Evolutionary conservation across 2,329 filamentous ascomycete genomes (phyloP).

Genomic region (Calonectria multiphialidica): DNA sequence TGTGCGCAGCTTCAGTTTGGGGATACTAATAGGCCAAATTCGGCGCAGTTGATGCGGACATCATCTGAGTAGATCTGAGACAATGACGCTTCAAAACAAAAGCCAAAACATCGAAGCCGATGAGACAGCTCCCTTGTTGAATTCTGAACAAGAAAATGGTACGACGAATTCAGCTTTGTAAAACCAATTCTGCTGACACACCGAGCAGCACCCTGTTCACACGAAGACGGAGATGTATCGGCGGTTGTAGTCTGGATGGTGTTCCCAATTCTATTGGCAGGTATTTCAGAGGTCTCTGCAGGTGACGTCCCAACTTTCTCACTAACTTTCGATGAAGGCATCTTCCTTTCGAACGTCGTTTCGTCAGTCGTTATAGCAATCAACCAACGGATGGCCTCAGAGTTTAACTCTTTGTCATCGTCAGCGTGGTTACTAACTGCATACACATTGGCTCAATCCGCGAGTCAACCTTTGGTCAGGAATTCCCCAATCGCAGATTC

Average conservation of each 20-base stretch:
- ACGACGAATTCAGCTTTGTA: not conserved
- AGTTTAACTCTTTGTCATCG: constrained; percentile 10
- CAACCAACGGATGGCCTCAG: constrained; percentile 27
- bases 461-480: constrained; percentile 14
- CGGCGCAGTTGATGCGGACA: not conserved
- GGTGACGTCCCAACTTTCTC: too few species aligned
- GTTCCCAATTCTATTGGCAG: constrained; percentile 7
- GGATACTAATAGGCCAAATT: not conserved
- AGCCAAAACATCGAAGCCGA: not conserved
- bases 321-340: not conserved
- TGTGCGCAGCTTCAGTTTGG: too few species aligned
- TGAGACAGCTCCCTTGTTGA: not conserved
- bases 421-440: constrained; percentile 17
- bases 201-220: not conserved
- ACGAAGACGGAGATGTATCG: not conserved
- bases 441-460: constrained; percentile 17
- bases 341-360: constrained; percentile 26
- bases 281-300: not conserved
- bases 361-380: constrained; percentile 27
- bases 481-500: not conserved
- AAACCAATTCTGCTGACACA: not conserved
- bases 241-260: constrained; percentile 1
- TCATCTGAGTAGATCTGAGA: not conserved
- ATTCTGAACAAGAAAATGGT: not conserved
- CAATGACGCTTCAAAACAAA: not conserved